Percentiles rank a stretch among this genome's conserved stretches.
These are phyloP conservation scores for Shiraia sp. DNA, from an alignment of 2,329 filamentous ascomycete species.

Conservation along the genomic window DNA sequence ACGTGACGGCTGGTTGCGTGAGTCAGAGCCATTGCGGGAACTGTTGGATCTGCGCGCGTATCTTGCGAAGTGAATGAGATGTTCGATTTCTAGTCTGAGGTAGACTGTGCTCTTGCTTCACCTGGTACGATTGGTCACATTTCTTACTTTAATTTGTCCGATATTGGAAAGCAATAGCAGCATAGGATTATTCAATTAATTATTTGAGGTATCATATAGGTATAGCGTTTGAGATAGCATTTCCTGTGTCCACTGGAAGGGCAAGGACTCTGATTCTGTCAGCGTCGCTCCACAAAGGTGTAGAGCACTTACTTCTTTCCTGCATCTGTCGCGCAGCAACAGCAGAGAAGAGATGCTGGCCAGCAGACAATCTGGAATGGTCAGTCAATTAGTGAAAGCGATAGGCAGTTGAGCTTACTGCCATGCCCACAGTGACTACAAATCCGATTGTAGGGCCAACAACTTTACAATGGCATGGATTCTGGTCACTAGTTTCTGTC, in stretches of 20 bases:
- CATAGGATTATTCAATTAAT: too few species aligned
- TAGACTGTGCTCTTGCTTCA: too few species aligned
- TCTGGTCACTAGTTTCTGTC: slow-evolving; percentile 53
- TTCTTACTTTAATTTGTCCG: not conserved
- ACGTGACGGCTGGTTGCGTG: too few species aligned
- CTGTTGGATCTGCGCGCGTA: too few species aligned
- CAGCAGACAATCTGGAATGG: slow-evolving; percentile 55
- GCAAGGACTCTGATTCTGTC: slow-evolving; percentile 52
- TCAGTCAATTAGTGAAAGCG: slow-evolving; percentile 1
- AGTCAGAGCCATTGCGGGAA: too few species aligned
- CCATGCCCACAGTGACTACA: slow-evolving; percentile 52
- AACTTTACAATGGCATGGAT: slow-evolving; percentile 61
- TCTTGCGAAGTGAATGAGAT: too few species aligned
- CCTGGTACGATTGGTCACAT: too few species aligned
- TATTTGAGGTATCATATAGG: slow-evolving; percentile 37
- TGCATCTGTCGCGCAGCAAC: slow-evolving; percentile 58
- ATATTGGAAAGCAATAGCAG: not conserved
- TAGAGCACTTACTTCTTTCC: slow-evolving; percentile 55
- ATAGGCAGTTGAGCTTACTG: slow-evolving; percentile 47
- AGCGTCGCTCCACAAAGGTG: slow-evolving; percentile 10
- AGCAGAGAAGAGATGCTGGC: slow-evolving; percentile 59
- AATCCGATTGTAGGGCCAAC: slow-evolving; percentile 61
- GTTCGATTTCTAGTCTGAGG: too few species aligned
- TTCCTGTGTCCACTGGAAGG: slow-evolving; percentile 57
- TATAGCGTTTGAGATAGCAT: slow-evolving; percentile 55